A percentile compares a stretch with the other conserved stretches of the same genome.
phyloP scores from a whole-genome alignment of 345 rosid genomes.

The Capsella bursapastoris region DNA sequence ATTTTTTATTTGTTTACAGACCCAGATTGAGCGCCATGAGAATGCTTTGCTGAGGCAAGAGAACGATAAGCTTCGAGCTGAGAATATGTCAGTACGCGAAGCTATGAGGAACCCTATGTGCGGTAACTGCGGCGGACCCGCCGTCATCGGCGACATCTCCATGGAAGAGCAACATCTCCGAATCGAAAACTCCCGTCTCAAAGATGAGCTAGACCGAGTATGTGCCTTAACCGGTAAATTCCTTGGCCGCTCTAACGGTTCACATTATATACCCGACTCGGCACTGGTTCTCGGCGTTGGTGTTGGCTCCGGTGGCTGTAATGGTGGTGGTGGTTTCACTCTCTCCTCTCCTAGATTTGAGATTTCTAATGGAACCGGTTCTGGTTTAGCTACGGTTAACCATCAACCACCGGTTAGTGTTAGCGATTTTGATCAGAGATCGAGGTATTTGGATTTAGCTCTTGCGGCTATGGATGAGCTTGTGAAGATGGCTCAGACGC shows the following conservation, averaged over 20 bases:
- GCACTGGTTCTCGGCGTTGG: constrained; percentile 81
- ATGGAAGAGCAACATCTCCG: constrained; percentile 89
- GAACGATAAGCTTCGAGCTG: constrained; percentile 86
- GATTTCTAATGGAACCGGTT: constrained; percentile 48
- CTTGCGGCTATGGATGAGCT: constrained; percentile 90
- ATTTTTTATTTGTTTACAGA: constrained; percentile 49
- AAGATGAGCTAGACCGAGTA: constrained; percentile 85
- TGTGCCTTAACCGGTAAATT: constrained; percentile 91
- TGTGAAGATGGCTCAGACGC: constrained; percentile 75
- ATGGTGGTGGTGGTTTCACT: constrained; percentile 10
- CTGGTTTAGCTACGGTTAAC: constrained; percentile 22
- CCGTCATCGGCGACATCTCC: constrained; percentile 76
- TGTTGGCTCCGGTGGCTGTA: constrained; percentile 15
- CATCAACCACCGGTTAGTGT: constrained; percentile 41
- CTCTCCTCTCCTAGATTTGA: constrained; percentile 31
- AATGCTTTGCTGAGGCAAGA: constrained; percentile 81
- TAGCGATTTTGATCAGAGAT: constrained; percentile 60
- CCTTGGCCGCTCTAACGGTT: constrained; percentile 69
- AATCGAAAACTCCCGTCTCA: constrained; percentile 82
- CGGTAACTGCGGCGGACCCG: constrained; percentile 88
- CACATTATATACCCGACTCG: constrained; percentile 64
- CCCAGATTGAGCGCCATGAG: constrained; percentile 91
- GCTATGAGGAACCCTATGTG: constrained; percentile 94
- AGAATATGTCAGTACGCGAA: constrained; percentile 88
- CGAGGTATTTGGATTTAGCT: constrained; percentile 88